Percentiles rank a stretch among this genome's conserved stretches.
These are phyloP conservation scores for Takakia lepidozioides DNA, from an alignment of 225 moss, liverwort and hornwort genomes.

Conservation along the genomic window DNA sequence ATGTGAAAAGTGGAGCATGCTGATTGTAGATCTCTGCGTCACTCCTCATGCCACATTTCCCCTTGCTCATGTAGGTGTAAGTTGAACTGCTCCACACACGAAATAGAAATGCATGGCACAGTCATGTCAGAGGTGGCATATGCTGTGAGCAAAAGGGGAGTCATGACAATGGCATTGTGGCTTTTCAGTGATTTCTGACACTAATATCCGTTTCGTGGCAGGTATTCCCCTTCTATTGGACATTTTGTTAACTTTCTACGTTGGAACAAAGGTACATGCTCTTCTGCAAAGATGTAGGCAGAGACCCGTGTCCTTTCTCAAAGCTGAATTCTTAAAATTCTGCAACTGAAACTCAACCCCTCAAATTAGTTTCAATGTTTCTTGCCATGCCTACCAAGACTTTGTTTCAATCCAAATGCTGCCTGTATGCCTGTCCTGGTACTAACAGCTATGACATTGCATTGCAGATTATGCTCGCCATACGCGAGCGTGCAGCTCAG, in stretches of 20 bases:
- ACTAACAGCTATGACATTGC: not conserved
- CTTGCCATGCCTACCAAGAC: not conserved
- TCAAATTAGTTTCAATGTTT: conserved; percentile 27
- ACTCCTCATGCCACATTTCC: not conserved
- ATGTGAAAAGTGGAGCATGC: not conserved
- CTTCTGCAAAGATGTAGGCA: no score
- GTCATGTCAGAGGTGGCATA: no score
- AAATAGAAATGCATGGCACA: no score
- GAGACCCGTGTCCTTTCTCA: no score
- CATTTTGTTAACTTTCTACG: conserved; percentile 67
- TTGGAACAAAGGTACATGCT: conserved; percentile 73
- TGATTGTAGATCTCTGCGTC: no score
- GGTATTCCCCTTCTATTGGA: conserved; percentile 71
- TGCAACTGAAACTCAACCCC: not conserved
- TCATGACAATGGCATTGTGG: not conserved
- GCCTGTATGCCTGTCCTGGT: not conserved
- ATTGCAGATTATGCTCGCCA: conserved; percentile 39
- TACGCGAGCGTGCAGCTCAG: conserved; percentile 21
- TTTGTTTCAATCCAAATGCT: not conserved
- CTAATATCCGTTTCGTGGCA: conserved; percentile 22
- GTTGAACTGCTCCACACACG: no score
- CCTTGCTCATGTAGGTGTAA: not conserved
- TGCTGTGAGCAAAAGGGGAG: not conserved
- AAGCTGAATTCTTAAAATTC: conserved; percentile 7
- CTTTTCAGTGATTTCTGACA: conserved; percentile 3